Conservation (phyloP, 2,329 filamentous ascomycete genomes). For the Dactylellina parvicollis region DNA sequence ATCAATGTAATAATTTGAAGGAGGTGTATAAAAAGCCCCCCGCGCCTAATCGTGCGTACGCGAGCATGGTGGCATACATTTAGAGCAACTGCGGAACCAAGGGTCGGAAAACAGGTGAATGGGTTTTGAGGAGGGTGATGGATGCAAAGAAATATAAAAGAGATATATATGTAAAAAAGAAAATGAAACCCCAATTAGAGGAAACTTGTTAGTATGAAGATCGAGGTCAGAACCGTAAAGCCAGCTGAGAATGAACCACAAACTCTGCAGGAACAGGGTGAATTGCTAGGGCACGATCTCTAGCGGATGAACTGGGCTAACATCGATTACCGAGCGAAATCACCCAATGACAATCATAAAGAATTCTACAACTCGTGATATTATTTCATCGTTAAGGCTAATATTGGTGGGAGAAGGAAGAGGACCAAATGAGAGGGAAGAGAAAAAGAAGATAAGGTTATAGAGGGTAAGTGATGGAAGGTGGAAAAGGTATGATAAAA, state of each 20-base stretch:
- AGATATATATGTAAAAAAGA: conserved; percentile 1
- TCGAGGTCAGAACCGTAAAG: neutral
- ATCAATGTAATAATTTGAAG: no score
- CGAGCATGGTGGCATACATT: no score
- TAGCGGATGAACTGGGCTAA: neutral
- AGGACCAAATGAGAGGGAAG: neutral
- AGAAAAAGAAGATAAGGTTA: conserved; percentile 7
- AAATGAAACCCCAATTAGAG: neutral
- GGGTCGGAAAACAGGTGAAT: no score
- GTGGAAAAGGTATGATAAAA: neutral
- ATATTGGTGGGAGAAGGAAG: conserved; percentile 7
- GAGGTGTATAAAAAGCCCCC: no score
- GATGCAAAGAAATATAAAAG: conserved; percentile 4
- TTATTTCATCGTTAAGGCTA: conserved; percentile 29
- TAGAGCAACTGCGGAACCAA: no score
- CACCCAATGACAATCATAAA: conserved; percentile 42
- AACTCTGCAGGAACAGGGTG: neutral
- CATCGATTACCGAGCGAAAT: neutral
- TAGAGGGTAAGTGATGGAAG: neutral
- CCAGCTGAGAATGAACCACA: conserved; percentile 1
- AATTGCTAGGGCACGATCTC: conserved; percentile 6
- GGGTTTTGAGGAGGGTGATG: conserved; percentile 1
- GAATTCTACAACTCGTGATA: conserved; percentile 40
- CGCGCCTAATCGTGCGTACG: no score
- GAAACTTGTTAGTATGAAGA: neutral